Evolutionary conservation across 768 basidiomycete genomes (phyloP), one percentile per base, ranked within the genome.

Genomic region (Boletus fagicola): DNA sequence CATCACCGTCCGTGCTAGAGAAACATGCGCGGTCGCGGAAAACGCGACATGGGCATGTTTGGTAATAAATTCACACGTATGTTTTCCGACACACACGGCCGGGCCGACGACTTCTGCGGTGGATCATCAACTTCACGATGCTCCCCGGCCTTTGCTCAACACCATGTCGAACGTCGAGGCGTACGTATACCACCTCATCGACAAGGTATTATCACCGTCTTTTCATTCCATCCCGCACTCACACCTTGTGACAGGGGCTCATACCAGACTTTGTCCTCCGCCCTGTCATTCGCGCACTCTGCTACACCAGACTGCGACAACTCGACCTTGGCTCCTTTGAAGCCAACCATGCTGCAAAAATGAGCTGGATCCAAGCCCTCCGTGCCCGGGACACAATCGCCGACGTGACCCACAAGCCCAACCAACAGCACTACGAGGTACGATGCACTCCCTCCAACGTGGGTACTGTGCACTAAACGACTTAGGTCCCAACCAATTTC

Each of bases 1-100:
- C 47, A 48, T 38, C 70, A 65, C 35, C 67, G 53, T 26, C 55
- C n/a, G 31, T 11, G 8, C 30, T 1, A 10, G 5, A 62, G 22
- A 36, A 49, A 57, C 45, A 45, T 33, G 20, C 1, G 0, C 10
- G 18, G 13, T 15, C 8, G 2, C 1, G 20, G 3, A 31, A 54
- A 44, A 51, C 20, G 6, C 3, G n/a, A 8, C 43, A 26, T 45
- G 8, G 11, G 12, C 39, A 11, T 4, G 44, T 61, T 57, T 52
- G 51, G 65, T 39, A 50, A 18, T 36, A 12, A 7, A 3, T 36
- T 49, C 49, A 36, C 49, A 49, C 49, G 16, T 24, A 18, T 24
- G 33, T 35, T 49, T 35, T n/a, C 16, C 38, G n/a, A 39, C 38
- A 18, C 16, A 38, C 38, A 7, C 38, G 10, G 6, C 12, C 38